Evolutionary conservation across 768 basidiomycete species (phyloP).

Genomic region (Chalciporus piperatus): DNA sequence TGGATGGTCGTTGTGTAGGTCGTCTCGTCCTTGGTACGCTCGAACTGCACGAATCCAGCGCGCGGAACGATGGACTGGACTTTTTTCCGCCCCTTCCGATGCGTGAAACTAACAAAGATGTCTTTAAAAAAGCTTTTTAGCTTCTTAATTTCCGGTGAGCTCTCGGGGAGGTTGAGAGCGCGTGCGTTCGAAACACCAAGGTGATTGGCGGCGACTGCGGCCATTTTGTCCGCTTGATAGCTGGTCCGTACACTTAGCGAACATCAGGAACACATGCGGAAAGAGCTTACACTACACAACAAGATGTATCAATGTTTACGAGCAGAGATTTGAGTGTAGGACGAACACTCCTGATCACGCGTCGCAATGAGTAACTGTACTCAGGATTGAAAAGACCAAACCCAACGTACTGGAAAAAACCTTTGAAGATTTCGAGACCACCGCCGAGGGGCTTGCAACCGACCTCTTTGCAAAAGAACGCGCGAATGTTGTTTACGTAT

Average conservation of each 20-base stretch:
- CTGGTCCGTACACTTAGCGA: slow-evolving; percentile 10
- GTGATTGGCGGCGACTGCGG: slow-evolving; percentile 32
- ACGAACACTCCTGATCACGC: slow-evolving; percentile 41
- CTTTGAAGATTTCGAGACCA: slow-evolving; percentile 44
- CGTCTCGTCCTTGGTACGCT: slow-evolving; percentile 31
- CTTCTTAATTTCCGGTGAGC: slow-evolving; percentile 24
- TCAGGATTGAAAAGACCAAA: not conserved
- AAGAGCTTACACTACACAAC: slow-evolving; percentile 41
- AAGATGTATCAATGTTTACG: slow-evolving; percentile 47
- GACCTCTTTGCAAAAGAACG: slow-evolving; percentile 41
- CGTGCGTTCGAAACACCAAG: slow-evolving; percentile 25
- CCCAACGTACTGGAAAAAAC: slow-evolving; percentile 48
- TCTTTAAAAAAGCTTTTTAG: slow-evolving; percentile 41
- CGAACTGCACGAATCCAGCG: slow-evolving; percentile 41
- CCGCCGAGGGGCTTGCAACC: slow-evolving; percentile 26
- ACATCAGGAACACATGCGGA: not conserved
- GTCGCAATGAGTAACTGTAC: not conserved
- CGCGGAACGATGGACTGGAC: slow-evolving; percentile 36
- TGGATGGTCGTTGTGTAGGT: slow-evolving; percentile 33
- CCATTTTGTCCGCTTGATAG: slow-evolving; percentile 25
- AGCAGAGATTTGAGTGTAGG: slow-evolving; percentile 39
- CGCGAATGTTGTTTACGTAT: slow-evolving; percentile 43
- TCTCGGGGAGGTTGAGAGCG: slow-evolving; percentile 26
- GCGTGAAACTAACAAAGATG: slow-evolving; percentile 31
- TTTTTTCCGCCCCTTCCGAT: slow-evolving; percentile 28